Evolutionary conservation across 1,139 yeast genomes (phyloP), one percentile per base, ranked within the genome.

Genomic region (Candida mesenterica): DNA sequence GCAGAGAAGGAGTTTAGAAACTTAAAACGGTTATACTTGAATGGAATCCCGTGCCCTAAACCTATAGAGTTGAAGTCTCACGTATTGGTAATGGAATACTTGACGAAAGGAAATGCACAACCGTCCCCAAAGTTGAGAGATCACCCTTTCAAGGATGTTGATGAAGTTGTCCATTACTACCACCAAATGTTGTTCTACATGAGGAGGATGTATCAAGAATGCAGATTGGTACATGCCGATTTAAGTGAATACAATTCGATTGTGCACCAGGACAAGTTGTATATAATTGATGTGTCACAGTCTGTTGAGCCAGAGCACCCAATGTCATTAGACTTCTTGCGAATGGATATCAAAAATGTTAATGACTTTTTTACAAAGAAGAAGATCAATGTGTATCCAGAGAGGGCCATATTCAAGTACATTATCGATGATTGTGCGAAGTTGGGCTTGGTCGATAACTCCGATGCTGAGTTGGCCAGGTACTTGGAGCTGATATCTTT

Each of bases 301-400:
- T 82, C 95, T 24, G 98, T 94, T 18, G 97, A 94, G 57, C 97
- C 96, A 15, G 97, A 90, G 50, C 99, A 94, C 59, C 98, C 97
- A 5, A 89, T 88, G 86, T 86, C 96, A 30, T 69, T 92, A 42
- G 97, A 92, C 56, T 94, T 94, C 55, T 64, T 94, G 41, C 71
- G 99, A 55, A 92, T 92, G 98, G 99, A 94, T 61, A 90, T 94
- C 52, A 92, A 90, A 59, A 94, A 94, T 53, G 89, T 92, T 14
- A 92, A 89, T 53, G 94, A 86, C 50, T 94, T 82, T 58, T 94
- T 94, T 52, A 67, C 70, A 39, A 72, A 81, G 41, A 75, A 75
- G 50, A 80, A 82, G 56, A 86, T 89, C 28, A 74, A 77, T 38
- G 83, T 87, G 4, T 84, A 85, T 48, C 79, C 95, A 2, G 98